phyloP scores from a whole-genome alignment of 805 yeast genomes.

The Kurtzmaniella fragi region DNA sequence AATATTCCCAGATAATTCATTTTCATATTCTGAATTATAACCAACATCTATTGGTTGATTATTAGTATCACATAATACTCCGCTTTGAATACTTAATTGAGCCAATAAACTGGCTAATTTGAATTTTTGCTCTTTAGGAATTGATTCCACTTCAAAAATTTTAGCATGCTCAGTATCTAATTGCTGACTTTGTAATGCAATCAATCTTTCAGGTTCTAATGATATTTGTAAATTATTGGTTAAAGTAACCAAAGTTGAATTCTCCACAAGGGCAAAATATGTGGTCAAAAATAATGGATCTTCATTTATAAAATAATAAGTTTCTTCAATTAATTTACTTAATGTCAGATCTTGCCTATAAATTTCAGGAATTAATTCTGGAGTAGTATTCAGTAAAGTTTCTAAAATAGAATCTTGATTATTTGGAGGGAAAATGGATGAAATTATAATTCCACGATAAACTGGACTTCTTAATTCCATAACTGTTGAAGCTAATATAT shows the following conservation, averaged over 20 bases:
- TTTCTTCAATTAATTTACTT: constrained; percentile 40
- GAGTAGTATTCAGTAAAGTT: constrained; percentile 46
- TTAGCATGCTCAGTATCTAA: constrained; percentile 10
- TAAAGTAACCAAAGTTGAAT: constrained; percentile 29
- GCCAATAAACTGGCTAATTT: constrained; percentile 68
- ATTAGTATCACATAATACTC: constrained; percentile 43
- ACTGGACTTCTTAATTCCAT: constrained; percentile 13
- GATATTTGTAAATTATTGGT: constrained; percentile 24
- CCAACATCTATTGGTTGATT: constrained; percentile 14
- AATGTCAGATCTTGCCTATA: constrained; percentile 33
- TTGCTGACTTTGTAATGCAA: constrained; percentile 5
- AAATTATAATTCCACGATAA: constrained; percentile 11
- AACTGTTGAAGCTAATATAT: constrained; percentile 15
- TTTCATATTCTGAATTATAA: constrained; percentile 5
- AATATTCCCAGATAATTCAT: constrained; percentile 29
- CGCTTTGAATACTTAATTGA: constrained; percentile 60
- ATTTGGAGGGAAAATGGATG: constrained; percentile 29
- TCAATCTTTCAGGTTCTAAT: constrained; percentile 13
- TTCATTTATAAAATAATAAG: constrained; percentile 35
- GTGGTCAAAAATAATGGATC: constrained; percentile 25
- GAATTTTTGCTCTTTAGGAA: constrained; percentile 21
- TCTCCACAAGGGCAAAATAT: constrained; percentile 26
- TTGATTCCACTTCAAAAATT: constrained; percentile 11
- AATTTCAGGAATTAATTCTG: constrained; percentile 33
- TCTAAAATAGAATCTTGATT: constrained; percentile 35